phyloP scores from a whole-genome alignment of 306 rosid species.

The Carpinus viminea region DNA sequence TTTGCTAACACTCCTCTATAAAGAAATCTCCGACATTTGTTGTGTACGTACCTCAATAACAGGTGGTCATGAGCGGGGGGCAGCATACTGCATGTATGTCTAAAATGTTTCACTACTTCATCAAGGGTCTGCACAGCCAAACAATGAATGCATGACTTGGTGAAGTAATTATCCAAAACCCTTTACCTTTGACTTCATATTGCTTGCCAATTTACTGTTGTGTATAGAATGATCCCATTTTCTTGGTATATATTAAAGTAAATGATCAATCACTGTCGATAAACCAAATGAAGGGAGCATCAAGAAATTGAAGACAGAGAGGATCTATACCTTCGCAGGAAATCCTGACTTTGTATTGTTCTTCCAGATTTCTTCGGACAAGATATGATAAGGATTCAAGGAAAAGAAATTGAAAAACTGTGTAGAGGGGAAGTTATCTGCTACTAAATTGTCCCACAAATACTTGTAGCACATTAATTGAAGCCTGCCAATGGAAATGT shows the following conservation, averaged over 20 bases:
- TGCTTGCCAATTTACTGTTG: not conserved
- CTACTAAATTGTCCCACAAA: constrained; percentile 68
- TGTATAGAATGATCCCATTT: not conserved
- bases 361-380: constrained; percentile 57
- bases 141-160: constrained; percentile 17
- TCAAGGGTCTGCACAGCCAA: constrained; percentile 66
- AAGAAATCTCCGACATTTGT: constrained; percentile 3
- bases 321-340: constrained; percentile 48
- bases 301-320: not conserved
- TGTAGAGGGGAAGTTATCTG: constrained; percentile 49
- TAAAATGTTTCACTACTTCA: constrained; percentile 56
- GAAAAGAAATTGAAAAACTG: constrained; percentile 51
- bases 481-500: constrained; percentile 56
- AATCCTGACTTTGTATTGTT: constrained; percentile 44
- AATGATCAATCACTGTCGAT: not conserved
- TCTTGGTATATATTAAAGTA: constrained; percentile 1
- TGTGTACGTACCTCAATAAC: constrained; percentile 50
- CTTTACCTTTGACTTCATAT: not conserved
- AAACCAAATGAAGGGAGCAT: constrained; percentile 9
- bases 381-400: constrained; percentile 46
- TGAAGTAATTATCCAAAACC: constrained; percentile 5
- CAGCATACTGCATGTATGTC: constrained; percentile 49
- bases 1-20: not conserved
- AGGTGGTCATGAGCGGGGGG: constrained; percentile 62
- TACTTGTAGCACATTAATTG: constrained; percentile 85